Percentiles rank a stretch among this genome's conserved stretches.
Evolutionary conservation across 768 basidiomycete genomes (phyloP).

Genomic region (Macrolepiota fuliginosa): DNA sequence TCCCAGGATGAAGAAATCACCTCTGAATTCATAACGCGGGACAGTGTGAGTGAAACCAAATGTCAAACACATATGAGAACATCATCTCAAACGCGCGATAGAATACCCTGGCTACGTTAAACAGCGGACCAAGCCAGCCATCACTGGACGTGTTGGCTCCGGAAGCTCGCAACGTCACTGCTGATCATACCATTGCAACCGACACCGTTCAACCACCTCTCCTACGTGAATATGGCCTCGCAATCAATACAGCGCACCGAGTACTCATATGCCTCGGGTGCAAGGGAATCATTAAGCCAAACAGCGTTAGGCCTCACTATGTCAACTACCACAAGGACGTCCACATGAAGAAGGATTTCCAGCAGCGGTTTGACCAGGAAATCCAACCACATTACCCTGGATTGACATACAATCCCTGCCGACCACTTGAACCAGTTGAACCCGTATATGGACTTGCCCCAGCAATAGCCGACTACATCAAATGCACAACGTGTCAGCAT

Average conservation of each 20-base stretch:
- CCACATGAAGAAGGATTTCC: not conserved
- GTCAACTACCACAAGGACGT: not conserved
- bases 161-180: no score
- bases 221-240: not conserved
- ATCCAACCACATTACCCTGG: not conserved
- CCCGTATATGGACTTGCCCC: not conserved
- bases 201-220: not conserved
- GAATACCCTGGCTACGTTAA: no score
- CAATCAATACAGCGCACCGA: not conserved
- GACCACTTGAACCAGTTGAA: not conserved
- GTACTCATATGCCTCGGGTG: conserved; percentile 2
- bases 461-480: not conserved
- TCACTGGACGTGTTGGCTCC: no score
- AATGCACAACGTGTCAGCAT: not conserved
- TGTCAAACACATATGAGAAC: no score
- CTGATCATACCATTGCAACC: no score
- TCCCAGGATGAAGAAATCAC: no score
- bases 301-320: not conserved
- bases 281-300: not conserved
- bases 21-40: no score
- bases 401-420: not conserved
- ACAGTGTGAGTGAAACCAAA: no score
- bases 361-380: not conserved
- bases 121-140: no score
- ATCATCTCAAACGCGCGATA: no score